Evolutionary conservation across 805 yeast species (phyloP), one percentile per base, ranked within the genome.

Genomic region (Brettanomyces nanus): DNA sequence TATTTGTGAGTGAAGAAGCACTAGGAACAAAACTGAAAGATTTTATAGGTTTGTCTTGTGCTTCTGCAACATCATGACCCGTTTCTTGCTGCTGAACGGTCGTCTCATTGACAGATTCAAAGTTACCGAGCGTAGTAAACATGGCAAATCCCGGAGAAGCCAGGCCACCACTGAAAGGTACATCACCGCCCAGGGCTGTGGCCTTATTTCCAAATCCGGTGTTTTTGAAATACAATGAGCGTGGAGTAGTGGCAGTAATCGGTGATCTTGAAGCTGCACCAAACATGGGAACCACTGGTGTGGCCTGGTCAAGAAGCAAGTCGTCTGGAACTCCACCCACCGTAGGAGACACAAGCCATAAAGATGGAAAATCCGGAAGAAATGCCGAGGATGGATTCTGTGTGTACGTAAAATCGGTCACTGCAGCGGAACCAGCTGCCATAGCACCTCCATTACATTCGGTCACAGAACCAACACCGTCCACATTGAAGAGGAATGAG

Each of bases 281-380:
- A 49, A 45, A 47, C 19, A 45, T 43, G 6, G 58, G 56, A 4
- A 51, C 58, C 27, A 56, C 52, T 2, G 61, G 58, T 6, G 58
- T 50, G 1, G 56, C 54, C 38, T 53, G 57, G 31, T 51, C 56
- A 18, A 54, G 40, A 19, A 56, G 35, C 32, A 46, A 48, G 22
- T 45, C 48, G 35, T 53, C 56, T 35, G 43, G 32, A 28, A 44
- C 42, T 22, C 37, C 38, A 5, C 41, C 34, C 11, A 47, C 47
- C 19, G 45, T 51, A 5, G 57, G 56, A 10, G 59, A 54, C n/a
- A 46, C 46, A 23, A 52, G 35, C 37, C 46, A 54, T 43, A 51
- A 35, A 10, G 53, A 38, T 17, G 57, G 54, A n/a, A 37, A 21
- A 28, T 34, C 37, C 10, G 37, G 30, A n/a, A 26, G 17, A 18